Evolutionary conservation across 441 rosid genomes (phyloP), one percentile per base, ranked within the genome.

Genomic region (Sinapis alba): DNA sequence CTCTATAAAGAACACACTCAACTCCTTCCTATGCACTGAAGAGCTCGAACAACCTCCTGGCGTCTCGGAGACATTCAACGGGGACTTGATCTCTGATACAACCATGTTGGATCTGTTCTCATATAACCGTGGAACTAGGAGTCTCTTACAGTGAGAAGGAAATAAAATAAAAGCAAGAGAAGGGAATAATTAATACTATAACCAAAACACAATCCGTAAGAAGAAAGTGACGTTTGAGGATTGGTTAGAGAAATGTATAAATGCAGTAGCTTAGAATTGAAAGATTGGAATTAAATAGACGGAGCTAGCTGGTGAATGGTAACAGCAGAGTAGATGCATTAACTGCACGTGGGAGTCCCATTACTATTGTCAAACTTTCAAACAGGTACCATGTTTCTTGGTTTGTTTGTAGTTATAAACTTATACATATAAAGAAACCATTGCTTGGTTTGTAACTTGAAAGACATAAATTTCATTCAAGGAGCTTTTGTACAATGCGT

Each of bases 1-100:
- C 73, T 94, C 98, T 3, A 92, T 80, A 74, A 92, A 94, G 79
- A 77, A 89, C 20, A 80, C 60, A 51, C 89, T 83, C 20, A 94
- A 86, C 85, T 88, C 89, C 86, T 92, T 94, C 68, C 93, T 83
- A 50, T 76, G 82, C 34, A 80, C 50, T 13, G 85, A 63, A 2
- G 80, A 74, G 26, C 89, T 76, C 13, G 56, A 71, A 61, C 78
- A 69, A 78, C 62, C 73, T 18, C 75, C 83, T 1, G 89, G 83
- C 15, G 88, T 82, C 72, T 76, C 85, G 1, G 78, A 51, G 41
- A 75, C 45, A 80, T 74, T 77, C 56, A 67, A 86, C 0, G 90
- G 84, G 50, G 97, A 89, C 67, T 87, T 90, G 56, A 92, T 92
- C 83, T 94, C 97, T 23, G 68, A 38, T 38, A 81, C 80, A 64